Percentiles rank a stretch among this genome's conserved stretches.
phyloP scores from a whole-genome alignment of 2,329 filamentous ascomycete genomes.

The Xylariaceae sp. region DNA sequence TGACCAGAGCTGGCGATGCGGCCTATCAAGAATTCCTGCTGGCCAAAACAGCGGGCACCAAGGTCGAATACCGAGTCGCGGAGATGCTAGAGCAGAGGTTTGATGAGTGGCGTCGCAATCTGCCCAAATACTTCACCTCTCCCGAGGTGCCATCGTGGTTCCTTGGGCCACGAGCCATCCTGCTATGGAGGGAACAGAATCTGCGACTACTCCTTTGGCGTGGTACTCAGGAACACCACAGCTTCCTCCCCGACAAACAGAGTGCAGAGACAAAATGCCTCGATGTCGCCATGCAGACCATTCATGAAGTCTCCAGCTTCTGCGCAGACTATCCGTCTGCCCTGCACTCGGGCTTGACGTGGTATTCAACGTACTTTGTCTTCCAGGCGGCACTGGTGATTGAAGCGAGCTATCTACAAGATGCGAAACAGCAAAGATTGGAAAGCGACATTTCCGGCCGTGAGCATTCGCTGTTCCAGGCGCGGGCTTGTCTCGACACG shows the following conservation, averaged over 20 bases:
- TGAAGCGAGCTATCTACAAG: constrained; percentile 6
- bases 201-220: constrained; percentile 6
- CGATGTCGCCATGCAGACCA: constrained; percentile 5
- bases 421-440: not conserved
- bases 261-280: constrained; percentile 1
- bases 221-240: constrained; percentile 3
- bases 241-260: constrained; percentile 2
- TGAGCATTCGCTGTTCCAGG: not conserved
- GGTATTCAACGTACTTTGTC: constrained; percentile 3
- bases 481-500: not conserved
- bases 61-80: constrained; percentile 7
- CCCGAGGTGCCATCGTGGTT: constrained; percentile 3
- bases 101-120: constrained; percentile 1
- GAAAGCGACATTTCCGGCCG: not conserved
- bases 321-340: not conserved
- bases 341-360: not conserved
- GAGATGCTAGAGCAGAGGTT: constrained; percentile 4
- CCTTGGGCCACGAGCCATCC: not conserved
- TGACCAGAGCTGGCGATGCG: not conserved
- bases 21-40: constrained; percentile 10
- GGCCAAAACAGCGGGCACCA: constrained; percentile 5
- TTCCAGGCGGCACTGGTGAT: constrained; percentile 4
- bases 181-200: constrained; percentile 9
- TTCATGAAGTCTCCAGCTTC: constrained; percentile 5
- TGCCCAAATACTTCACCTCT: constrained; percentile 1